Conservation (phyloP, 2,329 filamentous ascomycete genomes). For the Talaromyces rugulosus region DNA sequence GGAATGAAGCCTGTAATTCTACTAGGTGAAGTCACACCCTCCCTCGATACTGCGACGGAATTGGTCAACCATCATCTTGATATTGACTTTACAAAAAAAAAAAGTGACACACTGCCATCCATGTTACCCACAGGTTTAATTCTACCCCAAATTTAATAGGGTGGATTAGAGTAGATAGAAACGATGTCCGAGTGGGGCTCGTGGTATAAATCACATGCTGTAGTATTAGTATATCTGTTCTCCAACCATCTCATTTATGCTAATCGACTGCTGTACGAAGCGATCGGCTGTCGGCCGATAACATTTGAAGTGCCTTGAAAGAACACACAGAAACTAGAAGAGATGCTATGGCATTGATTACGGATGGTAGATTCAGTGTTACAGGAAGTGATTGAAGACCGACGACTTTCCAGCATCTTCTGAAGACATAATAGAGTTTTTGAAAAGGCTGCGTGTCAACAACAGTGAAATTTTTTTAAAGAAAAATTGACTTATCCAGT, state of each 20-base stretch:
- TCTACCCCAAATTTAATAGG: no score
- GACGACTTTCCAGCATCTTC: not conserved
- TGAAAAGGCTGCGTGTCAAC: not conserved
- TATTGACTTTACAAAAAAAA: not conserved
- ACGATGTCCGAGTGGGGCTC: no score
- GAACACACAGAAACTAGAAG: not conserved
- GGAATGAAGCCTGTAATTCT: not conserved
- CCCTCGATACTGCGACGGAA: slow-evolving; percentile 2
- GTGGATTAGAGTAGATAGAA: no score
- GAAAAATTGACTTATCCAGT: not conserved
- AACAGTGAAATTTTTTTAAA: not conserved
- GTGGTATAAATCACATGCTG: no score
- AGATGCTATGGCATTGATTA: slow-evolving; percentile 5
- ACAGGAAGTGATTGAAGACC: not conserved
- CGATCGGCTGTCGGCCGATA: no score
- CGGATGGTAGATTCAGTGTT: not conserved
- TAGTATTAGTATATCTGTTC: no score
- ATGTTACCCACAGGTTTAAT: slow-evolving; percentile 2
- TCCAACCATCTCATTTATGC: no score
- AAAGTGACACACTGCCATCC: slow-evolving; percentile 2
- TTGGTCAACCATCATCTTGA: slow-evolving; percentile 2
- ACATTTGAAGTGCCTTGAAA: not conserved
- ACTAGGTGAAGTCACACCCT: slow-evolving; percentile 9
- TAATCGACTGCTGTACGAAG: no score
- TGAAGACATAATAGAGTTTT: not conserved